Evolutionary conservation across 2,329 filamentous ascomycete genomes (phyloP), one percentile per base, ranked within the genome.

Genomic region (Diplocarpon rosae): DNA sequence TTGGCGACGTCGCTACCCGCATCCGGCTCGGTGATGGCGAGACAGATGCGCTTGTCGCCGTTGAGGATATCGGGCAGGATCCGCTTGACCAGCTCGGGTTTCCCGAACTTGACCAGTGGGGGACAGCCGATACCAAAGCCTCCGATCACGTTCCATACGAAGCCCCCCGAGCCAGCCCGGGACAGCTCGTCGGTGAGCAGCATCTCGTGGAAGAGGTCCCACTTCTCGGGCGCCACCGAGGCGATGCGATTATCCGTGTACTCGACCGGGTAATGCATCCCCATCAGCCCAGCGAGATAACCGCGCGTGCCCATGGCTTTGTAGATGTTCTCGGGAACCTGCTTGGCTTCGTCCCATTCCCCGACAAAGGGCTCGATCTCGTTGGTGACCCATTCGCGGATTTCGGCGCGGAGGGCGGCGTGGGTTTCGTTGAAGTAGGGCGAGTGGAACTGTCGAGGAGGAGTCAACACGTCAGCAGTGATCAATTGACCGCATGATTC

Each of bases 161-260:
- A 83, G 47, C 92, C 92, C 59, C 92, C 92, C 38, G 85, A 93
- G 45, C 83, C 92, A 40, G 80, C 72, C 44, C 92, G 85, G 32
- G 86, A 94, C 36, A 98, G 70, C 73, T 98, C 92, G 57, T 98
- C 92, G 1, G 90, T 96, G 48, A 98, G 63, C 36, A 96, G 74
- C 77, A 96, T 76, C 73, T 98, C 92, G 68, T 98, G 92, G 80
- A 96, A 98, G 36, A 94, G 77, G 69, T 98, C 92, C 90, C 90
- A 98, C 63, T 92, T 82, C 68, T 95, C 87, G 0, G 85, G 71
- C 0, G 83, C 66, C 11, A 98, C 92, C 39, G 79, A 83, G 67
- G 84, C 78, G 57, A 95, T 76, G 5, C 73, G 69, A 61, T 82
- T 76, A 34, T 80, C 70, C 16, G 79, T 80, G 61, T 90, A 81